Evolutionary conservation across 176 grass and related monocot genomes (phyloP), one percentile per base, ranked within the genome.

Genomic region (Musa schizocarpa): DNA sequence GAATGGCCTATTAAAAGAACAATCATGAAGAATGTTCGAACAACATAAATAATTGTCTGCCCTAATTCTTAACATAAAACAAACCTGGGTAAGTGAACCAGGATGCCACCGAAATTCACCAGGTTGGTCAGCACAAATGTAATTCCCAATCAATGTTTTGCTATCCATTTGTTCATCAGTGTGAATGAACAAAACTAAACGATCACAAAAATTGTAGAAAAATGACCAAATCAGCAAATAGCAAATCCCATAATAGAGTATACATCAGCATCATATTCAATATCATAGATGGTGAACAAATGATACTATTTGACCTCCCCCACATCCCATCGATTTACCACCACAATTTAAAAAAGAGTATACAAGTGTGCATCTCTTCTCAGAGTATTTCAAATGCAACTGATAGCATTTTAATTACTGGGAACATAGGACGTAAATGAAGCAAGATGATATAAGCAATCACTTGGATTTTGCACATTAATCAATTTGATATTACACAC

Each of bases 91-190:
- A 74, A 97, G 89, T 71, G 90, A 97, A 77, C 90, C 93, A 75
- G 90, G 90, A 82, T 87, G 76, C 93, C 93, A 97, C 80, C 88
- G 88, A 75, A 97, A 97, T 88, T 97, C 90, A 79, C 93, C 93
- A 68, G 88, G 90, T 78, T 83, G 77, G 52, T 93, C 90, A 29
- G 94, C 87, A 84, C 90, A 97, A 63, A 97, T 69, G 11, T 97
- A 97, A 72, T 86, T 97, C 50, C 93, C 90, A 72, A 97, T 76
- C 77, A 97, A 86, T 53, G 88, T 97, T 79, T 84, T 87, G 77
- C 93, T 87, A 76, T 97, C 93, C 93, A 97, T 93, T 81, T 93
- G 88, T 72, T 97, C 90, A 51, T 93, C 93, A 86, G 88, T 86
- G 88, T 97, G 93, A 73, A 97, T 90, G 71, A 93, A 89, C 79